These are phyloP conservation scores for Penicillium bialowiezense DNA, from an alignment of 495 filamentous ascomycete genomes.

Conservation along the genomic window DNA sequence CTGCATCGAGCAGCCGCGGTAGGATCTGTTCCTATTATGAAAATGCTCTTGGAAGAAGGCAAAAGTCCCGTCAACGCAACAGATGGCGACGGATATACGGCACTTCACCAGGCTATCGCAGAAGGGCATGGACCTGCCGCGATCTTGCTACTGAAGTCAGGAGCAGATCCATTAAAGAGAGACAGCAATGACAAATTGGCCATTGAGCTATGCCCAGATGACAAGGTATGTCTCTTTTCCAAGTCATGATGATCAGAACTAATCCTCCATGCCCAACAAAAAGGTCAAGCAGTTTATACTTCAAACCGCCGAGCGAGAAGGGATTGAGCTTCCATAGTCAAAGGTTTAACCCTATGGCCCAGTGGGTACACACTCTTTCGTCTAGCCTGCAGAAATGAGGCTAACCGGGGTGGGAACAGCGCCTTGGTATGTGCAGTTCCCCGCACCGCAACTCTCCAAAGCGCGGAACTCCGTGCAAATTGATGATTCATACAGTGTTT, in stretches of 20 bases:
- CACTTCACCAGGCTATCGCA: conserved; percentile 88
- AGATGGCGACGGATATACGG: conserved; percentile 80
- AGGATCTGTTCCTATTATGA: conserved; percentile 81
- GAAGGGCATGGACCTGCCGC: conserved; percentile 94
- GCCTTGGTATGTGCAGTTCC: conserved; percentile 4
- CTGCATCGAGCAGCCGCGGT: conserved; percentile 90
- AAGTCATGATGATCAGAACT: neutral
- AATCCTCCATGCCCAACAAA: neutral
- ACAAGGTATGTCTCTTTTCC: conserved; percentile 49
- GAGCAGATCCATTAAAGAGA: conserved; percentile 78
- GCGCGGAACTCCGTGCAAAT: neutral
- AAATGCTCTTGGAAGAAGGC: conserved; percentile 68
- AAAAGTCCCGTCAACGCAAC: conserved; percentile 81
- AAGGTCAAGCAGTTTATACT: conserved; percentile 76
- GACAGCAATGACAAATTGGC: conserved; percentile 70
- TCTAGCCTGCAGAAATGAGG: neutral
- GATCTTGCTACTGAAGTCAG: conserved; percentile 73
- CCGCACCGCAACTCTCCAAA: neutral
- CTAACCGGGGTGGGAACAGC: neutral
- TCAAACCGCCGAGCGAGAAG: conserved; percentile 78
- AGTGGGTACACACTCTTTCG: neutral
- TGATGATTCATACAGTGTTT: too few species aligned
- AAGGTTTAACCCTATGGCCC: neutral
- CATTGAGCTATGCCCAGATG: conserved; percentile 82
- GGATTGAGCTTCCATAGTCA: conserved; percentile 61